A percentile compares a stretch with the other conserved stretches of the same genome.
Evolutionary conservation across 2,329 filamentous ascomycete genomes (phyloP).

Genomic region (Nemania sp.): DNA sequence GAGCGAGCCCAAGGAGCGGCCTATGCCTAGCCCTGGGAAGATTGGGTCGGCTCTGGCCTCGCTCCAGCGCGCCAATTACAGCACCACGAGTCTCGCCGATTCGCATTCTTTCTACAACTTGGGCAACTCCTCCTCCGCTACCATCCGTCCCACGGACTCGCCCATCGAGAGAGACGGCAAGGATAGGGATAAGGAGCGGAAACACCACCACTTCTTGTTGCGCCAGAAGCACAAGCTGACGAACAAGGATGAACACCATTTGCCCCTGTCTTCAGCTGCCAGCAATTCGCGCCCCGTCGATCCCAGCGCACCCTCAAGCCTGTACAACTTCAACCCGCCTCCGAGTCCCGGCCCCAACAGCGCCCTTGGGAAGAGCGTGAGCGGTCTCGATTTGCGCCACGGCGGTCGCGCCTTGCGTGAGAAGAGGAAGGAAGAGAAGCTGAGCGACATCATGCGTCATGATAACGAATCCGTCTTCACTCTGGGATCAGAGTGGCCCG

Average conservation of each 20-base stretch:
- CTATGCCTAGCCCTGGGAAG: constrained; percentile 73
- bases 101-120: constrained; percentile 71
- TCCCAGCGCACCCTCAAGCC: constrained; percentile 71
- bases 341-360: constrained; percentile 69
- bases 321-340: constrained; percentile 79
- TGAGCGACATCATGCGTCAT: constrained; percentile 46
- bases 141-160: constrained; percentile 67
- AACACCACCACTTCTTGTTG: constrained; percentile 78
- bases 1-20: constrained; percentile 66
- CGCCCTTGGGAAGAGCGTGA: constrained; percentile 80
- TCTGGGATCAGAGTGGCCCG: constrained; percentile 54
- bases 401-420: constrained; percentile 76
- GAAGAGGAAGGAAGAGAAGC: constrained; percentile 76
- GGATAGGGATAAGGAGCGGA: constrained; percentile 73
- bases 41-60: constrained; percentile 68
- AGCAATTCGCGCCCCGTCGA: constrained; percentile 78
- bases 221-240: constrained; percentile 77
- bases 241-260: constrained; percentile 70
- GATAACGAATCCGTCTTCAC: constrained; percentile 55
- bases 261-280: constrained; percentile 73
- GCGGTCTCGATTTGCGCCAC: constrained; percentile 76
- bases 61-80: constrained; percentile 67
- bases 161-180: constrained; percentile 50
- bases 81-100: constrained; percentile 72
- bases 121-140: constrained; percentile 76